phyloP scores from a whole-genome alignment of 2,329 filamentous ascomycete genomes.

The Colletotrichum sublineola region DNA sequence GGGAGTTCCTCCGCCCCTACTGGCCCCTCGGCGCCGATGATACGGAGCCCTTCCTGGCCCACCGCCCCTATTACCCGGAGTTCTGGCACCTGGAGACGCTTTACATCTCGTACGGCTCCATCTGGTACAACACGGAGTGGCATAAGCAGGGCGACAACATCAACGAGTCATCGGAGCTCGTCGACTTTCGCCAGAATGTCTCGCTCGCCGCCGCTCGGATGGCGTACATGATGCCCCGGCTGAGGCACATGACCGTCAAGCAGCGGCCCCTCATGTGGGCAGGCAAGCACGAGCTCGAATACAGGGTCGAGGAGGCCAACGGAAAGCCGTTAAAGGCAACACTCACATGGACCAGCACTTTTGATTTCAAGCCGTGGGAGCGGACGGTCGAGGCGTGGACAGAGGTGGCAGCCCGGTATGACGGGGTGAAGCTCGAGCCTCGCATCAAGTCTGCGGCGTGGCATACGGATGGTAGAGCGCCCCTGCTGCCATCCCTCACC shows the following conservation, averaged over 20 bases:
- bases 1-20: constrained; percentile 42
- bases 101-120: constrained; percentile 43
- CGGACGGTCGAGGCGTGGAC: constrained; percentile 45
- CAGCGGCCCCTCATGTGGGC: constrained; percentile 47
- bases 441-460: constrained; percentile 13
- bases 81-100: constrained; percentile 41
- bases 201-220: constrained; percentile 45
- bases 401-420: constrained; percentile 42
- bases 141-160: constrained; percentile 43
- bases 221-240: constrained; percentile 43
- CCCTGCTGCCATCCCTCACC: constrained; percentile 35
- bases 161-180: constrained; percentile 42
- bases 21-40: constrained; percentile 42
- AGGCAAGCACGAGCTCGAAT: constrained; percentile 44
- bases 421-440: constrained; percentile 16
- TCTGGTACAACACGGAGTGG: constrained; percentile 44
- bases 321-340: constrained; percentile 33
- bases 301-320: constrained; percentile 28
- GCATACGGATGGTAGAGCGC: constrained; percentile 37
- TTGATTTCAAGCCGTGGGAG: constrained; percentile 44
- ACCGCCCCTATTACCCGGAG: constrained; percentile 22
- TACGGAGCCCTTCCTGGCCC: constrained; percentile 31
- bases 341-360: constrained; percentile 44
- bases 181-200: constrained; percentile 44
- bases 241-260: constrained; percentile 43